phyloP scores from a whole-genome alignment of 768 basidiomycete genomes.

The Lactifluus echinatus region DNA sequence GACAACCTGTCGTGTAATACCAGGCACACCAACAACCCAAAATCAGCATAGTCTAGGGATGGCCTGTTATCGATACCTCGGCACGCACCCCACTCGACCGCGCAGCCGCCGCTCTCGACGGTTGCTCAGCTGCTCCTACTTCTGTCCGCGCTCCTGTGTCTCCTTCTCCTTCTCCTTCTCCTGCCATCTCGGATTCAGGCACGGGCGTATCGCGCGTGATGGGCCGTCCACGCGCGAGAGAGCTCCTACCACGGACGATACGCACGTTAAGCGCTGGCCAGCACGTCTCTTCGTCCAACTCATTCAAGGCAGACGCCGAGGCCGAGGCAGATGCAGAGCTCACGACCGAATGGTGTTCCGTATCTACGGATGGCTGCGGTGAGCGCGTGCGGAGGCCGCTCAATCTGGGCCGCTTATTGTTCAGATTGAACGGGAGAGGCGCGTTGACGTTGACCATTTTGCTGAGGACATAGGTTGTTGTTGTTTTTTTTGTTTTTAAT shows the following conservation, averaged over 20 bases:
- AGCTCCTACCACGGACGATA: slow-evolving; percentile 24
- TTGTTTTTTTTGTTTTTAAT: not conserved
- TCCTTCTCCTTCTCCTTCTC: not conserved
- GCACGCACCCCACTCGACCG: not conserved
- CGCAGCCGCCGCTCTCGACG: not conserved
- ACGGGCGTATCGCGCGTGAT: slow-evolving; percentile 4
- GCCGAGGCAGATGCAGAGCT: slow-evolving; percentile 27
- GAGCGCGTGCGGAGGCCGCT: slow-evolving; percentile 20
- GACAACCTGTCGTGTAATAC: not conserved
- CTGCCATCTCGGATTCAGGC: not conserved
- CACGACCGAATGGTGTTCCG: slow-evolving; percentile 23
- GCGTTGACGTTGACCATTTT: slow-evolving; percentile 67
- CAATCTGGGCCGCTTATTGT: slow-evolving; percentile 19
- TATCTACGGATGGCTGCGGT: slow-evolving; percentile 25
- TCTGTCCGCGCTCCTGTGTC: not conserved
- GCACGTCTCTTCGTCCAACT: slow-evolving; percentile 25
- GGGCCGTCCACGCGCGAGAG: slow-evolving; percentile 17
- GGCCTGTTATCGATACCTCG: not conserved
- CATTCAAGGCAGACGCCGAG: slow-evolving; percentile 27
- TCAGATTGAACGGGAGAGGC: slow-evolving; percentile 52
- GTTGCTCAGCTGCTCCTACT: not conserved
- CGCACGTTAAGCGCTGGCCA: slow-evolving; percentile 26
- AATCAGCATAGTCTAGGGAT: too few species aligned
- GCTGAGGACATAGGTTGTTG: slow-evolving; percentile 26
- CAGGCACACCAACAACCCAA: not conserved